Evolutionary conservation across 2,329 filamentous ascomycete species (phyloP).

Genomic region (Thermoascus crustaceus): DNA sequence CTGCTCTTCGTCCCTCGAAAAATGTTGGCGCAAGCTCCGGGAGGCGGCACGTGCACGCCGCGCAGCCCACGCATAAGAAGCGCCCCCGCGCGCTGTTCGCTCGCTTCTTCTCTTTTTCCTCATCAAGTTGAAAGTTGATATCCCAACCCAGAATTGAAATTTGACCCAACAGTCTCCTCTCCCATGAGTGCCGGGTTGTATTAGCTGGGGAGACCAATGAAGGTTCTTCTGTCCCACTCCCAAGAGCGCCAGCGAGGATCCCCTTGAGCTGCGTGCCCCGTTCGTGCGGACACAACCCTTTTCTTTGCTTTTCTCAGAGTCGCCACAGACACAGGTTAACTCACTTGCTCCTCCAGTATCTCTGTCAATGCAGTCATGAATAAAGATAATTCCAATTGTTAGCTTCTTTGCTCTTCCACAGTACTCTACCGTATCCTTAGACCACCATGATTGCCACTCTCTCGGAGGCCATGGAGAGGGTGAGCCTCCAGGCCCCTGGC

Average conservation of each 20-base stretch:
- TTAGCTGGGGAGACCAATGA: conserved; percentile 43
- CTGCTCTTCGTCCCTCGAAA: background rate
- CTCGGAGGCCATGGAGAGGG: conserved; percentile 16
- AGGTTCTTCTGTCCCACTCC: conserved; percentile 34
- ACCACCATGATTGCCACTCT: conserved; percentile 13
- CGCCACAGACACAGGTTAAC: no score
- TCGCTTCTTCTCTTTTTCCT: conserved; percentile 27
- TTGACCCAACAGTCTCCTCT: conserved; percentile 47
- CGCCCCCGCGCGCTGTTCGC: conserved; percentile 13
- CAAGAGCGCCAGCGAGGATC: conserved; percentile 43
- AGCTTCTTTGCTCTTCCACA: background rate
- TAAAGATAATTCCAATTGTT: background rate
- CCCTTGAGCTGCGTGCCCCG: conserved; percentile 41
- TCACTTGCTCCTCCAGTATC: conserved; percentile 1
- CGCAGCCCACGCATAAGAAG: conserved; percentile 18
- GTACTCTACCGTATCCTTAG: background rate
- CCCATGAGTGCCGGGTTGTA: conserved; percentile 52
- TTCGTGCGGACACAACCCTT: conserved; percentile 38
- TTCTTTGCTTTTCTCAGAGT: conserved; percentile 8
- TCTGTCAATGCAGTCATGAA: conserved; percentile 20
- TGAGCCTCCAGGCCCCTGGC: conserved; percentile 17
- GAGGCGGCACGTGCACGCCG: conserved; percentile 14
- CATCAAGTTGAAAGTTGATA: conserved; percentile 47
- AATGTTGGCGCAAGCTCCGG: conserved; percentile 10
- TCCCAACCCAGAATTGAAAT: conserved; percentile 46